These are phyloP conservation scores for Teunomyces kruisii DNA, from an alignment of 805 yeast genomes.

Conservation along the genomic window DNA sequence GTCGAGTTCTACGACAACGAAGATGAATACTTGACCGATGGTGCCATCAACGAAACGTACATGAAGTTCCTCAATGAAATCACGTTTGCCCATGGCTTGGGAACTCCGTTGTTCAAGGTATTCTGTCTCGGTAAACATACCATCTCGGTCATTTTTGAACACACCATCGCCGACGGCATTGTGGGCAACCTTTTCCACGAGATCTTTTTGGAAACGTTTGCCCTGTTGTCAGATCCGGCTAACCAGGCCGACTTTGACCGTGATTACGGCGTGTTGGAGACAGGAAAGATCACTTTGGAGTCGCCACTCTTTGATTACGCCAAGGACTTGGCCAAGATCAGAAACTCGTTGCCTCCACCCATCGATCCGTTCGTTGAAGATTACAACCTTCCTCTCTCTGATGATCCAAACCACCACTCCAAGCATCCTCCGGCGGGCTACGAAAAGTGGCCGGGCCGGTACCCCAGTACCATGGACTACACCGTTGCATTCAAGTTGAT, in stretches of 20 bases:
- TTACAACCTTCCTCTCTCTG: slow-evolving; percentile 25
- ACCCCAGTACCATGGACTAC: slow-evolving; percentile 15
- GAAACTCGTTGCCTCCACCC: slow-evolving; percentile 35
- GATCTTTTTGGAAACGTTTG: slow-evolving; percentile 28
- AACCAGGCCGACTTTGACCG: slow-evolving; percentile 8
- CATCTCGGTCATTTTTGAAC: slow-evolving; percentile 32
- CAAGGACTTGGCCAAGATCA: slow-evolving; percentile 18
- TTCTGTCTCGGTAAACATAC: slow-evolving; percentile 21
- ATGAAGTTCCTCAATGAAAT: slow-evolving; percentile 23
- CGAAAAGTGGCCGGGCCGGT: slow-evolving; percentile 33
- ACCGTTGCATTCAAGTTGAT: slow-evolving; percentile 26
- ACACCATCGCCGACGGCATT: slow-evolving; percentile 40
- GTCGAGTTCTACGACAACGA: slow-evolving; percentile 15
- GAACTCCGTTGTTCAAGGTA: slow-evolving; percentile 30
- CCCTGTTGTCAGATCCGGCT: slow-evolving; percentile 12
- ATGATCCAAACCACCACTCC: slow-evolving; percentile 24
- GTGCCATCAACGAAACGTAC: slow-evolving; percentile 25
- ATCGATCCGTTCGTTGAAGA: slow-evolving; percentile 30
- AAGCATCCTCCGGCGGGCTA: slow-evolving; percentile 19
- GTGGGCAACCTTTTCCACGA: slow-evolving; percentile 36
- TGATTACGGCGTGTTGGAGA: slow-evolving; percentile 9
- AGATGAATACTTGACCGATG: slow-evolving; percentile 10
- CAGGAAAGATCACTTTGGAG: slow-evolving; percentile 1
- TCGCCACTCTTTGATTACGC: slow-evolving; percentile 21
- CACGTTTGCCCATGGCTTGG: slow-evolving; percentile 19